These are phyloP conservation scores for Cystobasidiopsis lactophilus DNA, from an alignment of 768 basidiomycete species.

Conservation along the genomic window DNA sequence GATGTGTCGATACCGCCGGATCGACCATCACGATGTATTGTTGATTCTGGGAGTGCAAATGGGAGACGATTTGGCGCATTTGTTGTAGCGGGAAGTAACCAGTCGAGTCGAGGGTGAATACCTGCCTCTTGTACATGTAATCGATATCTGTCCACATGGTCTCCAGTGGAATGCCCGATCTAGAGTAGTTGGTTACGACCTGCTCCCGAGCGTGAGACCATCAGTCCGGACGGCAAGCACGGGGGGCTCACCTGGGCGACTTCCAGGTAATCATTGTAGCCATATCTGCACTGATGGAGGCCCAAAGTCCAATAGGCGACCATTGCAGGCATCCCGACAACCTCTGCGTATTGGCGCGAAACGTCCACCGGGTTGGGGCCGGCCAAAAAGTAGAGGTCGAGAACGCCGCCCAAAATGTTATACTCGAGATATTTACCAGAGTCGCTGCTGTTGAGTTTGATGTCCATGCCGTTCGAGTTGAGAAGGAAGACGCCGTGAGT, in stretches of 20 bases:
- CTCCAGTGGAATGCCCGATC: conserved; percentile 7
- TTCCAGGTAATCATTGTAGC: conserved; percentile 7
- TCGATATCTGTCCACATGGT: conserved; percentile 21
- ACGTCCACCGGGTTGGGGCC: conserved; percentile 9
- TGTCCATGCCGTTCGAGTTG: conserved; percentile 53
- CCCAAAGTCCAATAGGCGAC: conserved; percentile 13
- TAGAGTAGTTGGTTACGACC: conserved; percentile 1
- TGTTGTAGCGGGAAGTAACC: conserved; percentile 41
- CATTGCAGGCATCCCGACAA: conserved; percentile 7
- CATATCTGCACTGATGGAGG: conserved; percentile 15
- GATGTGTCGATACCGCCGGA: conserved; percentile 40
- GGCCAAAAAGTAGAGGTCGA: conserved; percentile 15
- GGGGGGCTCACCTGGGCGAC: conserved; percentile 5
- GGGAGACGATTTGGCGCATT: conserved; percentile 43
- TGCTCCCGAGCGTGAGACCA: conserved; percentile 3
- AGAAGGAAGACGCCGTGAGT: conserved; percentile 50
- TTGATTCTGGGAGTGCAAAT: conserved; percentile 40
- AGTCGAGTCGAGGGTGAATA: conserved; percentile 49
- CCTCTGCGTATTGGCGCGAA: conserved; percentile 7
- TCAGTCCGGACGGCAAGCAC: background rate
- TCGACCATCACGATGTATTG: conserved; percentile 47
- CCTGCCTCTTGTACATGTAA: conserved; percentile 44
- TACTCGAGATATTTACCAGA: conserved; percentile 9
- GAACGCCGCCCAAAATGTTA: conserved; percentile 11
- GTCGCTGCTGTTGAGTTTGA: conserved; percentile 35